Percentiles rank a stretch among this genome's conserved stretches.
Conservation (phyloP, 192 early-diverging fungal species). For the Backusella morwellensis region DNA sequence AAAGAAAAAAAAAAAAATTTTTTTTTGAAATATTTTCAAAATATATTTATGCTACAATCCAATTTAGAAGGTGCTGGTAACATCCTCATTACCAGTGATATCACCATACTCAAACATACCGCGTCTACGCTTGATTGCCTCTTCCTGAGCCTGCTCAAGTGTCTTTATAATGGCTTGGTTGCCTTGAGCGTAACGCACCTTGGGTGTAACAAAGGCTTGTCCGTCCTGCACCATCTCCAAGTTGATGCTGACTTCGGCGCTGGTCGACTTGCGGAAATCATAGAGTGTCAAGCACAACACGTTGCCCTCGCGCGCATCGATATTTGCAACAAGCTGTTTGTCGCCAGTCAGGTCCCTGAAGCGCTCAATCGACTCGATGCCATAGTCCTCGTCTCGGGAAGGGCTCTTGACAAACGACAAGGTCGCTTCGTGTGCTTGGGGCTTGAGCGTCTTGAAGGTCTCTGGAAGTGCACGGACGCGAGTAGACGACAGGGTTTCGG, state of each 20-base stretch:
- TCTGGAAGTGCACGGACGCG: slow-evolving; percentile 75
- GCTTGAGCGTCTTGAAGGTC: slow-evolving; percentile 63
- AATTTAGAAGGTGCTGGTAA: background rate
- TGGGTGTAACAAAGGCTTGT: slow-evolving; percentile 51
- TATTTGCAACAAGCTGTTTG: slow-evolving; percentile 69
- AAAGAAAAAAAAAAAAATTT: background rate
- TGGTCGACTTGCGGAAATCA: slow-evolving; percentile 57
- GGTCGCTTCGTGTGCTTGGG: slow-evolving; percentile 80
- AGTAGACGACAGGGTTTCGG: slow-evolving; percentile 69
- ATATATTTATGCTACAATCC: background rate
- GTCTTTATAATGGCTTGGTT: slow-evolving; percentile 56
- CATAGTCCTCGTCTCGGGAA: slow-evolving; percentile 67
- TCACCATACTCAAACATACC: slow-evolving; percentile 63
- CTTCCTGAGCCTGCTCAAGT: slow-evolving; percentile 63
- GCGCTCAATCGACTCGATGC: slow-evolving; percentile 65
- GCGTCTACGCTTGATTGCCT: slow-evolving; percentile 65
- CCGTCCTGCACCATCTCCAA: slow-evolving; percentile 64
- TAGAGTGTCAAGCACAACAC: slow-evolving; percentile 66
- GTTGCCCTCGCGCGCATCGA: slow-evolving; percentile 61
- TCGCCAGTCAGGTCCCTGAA: slow-evolving; percentile 64
- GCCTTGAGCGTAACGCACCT: slow-evolving; percentile 47
- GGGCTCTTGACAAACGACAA: slow-evolving; percentile 81
- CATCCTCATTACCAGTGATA: slow-evolving; percentile 46
- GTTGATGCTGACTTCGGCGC: slow-evolving; percentile 68
- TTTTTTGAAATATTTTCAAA: background rate